phyloP scores from a whole-genome alignment of 2,329 filamentous ascomycete species.

The Aspergillus ruber region DNA sequence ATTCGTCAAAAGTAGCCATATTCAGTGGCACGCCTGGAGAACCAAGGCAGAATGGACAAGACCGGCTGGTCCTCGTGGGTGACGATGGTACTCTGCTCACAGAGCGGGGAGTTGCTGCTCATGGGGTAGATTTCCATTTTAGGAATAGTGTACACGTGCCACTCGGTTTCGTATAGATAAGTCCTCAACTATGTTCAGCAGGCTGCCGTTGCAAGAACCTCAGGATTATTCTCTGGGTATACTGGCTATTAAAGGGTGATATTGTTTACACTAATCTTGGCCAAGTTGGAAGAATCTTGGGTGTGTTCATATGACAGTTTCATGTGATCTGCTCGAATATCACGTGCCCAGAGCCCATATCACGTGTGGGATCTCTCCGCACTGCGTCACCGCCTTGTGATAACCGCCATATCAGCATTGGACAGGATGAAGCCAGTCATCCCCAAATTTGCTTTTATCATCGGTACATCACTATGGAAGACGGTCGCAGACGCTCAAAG shows the following conservation, averaged over 20 bases:
- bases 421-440: conserved; percentile 1
- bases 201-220: neutral
- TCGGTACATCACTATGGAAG: conserved; percentile 17
- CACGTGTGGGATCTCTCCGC: conserved; percentile 17
- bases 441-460: conserved; percentile 9
- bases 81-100: neutral
- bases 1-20: neutral
- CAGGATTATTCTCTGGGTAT: too few relatives aligned
- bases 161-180: neutral
- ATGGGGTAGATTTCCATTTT: neutral
- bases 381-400: conserved; percentile 18
- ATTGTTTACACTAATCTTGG: too few relatives aligned
- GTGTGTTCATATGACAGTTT: neutral
- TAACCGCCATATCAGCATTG: conserved; percentile 5
- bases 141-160: neutral
- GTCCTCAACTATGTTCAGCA: neutral
- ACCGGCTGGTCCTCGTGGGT: neutral
- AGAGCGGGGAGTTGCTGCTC: too few relatives aligned
- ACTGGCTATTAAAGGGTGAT: too few relatives aligned
- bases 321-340: conserved; percentile 5
- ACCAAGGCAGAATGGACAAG: neutral
- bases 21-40: neutral
- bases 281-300: too few relatives aligned
- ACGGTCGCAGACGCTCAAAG: conserved; percentile 8
- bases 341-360: conserved; percentile 7